Base-by-base conservation (phyloP, 371 early-diverging fungal genomes). In the Mortierella sp. region DNA sequence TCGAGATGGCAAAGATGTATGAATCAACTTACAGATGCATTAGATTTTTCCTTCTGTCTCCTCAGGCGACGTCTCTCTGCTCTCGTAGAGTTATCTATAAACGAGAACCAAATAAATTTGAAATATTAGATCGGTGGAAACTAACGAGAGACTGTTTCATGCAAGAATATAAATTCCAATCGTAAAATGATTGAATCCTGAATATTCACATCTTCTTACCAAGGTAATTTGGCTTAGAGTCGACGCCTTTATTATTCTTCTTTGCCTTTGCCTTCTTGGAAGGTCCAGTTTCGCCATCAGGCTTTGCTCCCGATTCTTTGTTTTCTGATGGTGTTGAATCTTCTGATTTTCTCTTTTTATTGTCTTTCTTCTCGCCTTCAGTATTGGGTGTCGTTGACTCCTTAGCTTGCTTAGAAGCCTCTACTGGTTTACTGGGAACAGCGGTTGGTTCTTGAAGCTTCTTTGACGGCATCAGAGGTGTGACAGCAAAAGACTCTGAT, bases 391-490 rank as follows among this genome's bases (percentile, higher is more conserved):
- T 22, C 32, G 19, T 56, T 54, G 57, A 26, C 15, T 53, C 23
- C 31, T 40, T 68, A 32, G 53, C 4, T 23, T 43, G 28, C 43
- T 61, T 55, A n/a, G 68, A 3, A 37, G 55, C 17, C 35, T 62
- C 69, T 57, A 47, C n/a, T 6, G 31, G 28, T 43, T 62, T 59
- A 9, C 13, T 53, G 35, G 64, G 51, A 23, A 68, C 55, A 34
- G 70, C 5, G 29, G 70, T 34, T 42, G 53, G 40, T 45, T 64
- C 12, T 6, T 66, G 42, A 22, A 71, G 65, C 57, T 75, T 65
- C 61, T 85, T 85, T 45, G 84, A 70, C 12, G 90, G 88, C 63
- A 85, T 61, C 45, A 89, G 75, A 7, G 90, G 90, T 4, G 82
- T 86, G 8, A 88, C 90, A 0, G 79, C 66, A 69, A 91, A 89